Base-by-base conservation (phyloP, 495 filamentous ascomycete species). In the Penicillium psychrofluorescens region DNA sequence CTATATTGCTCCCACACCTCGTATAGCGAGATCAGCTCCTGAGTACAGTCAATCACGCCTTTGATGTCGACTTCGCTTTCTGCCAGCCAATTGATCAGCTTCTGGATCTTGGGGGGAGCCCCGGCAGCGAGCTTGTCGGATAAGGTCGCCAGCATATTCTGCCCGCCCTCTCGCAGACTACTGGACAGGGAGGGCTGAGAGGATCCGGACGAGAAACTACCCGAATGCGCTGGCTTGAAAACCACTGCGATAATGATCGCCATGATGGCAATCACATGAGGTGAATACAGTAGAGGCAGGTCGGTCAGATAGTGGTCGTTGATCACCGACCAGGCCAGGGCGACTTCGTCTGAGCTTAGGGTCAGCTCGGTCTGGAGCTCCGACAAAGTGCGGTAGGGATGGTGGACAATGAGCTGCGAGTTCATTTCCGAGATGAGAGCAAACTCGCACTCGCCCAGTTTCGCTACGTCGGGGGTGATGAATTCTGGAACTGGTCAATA, bases 271-370 rank as follows among this genome's bases (percentile, higher is more conserved):
- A 97, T 86, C 36, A 90, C 74, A 59, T 97, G 92, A 35, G 92
- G 92, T 13, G 92, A 77, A 59, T 90, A 84, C 8, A 95, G 69
- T 22, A 98, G 70, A 5, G 92, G 88, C 22, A 97, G 72, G 58
- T 97, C 94, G 6, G 92, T 97, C 62, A 95, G 79, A 62, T 92
- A 97, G 54, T 90, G 87, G 61, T 98, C 92, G 65, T 97, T 97
- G 68, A 98, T 87, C 48, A 96, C 80, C 5, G 80, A 86, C 78
- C 85, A 87, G 33, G 90, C 85, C 11, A 91, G 76, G 36, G 76
- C 74, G 35, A 75, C 69, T 58, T 98, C 94, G 44, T 97, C 94
- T 37, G 76, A 76, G 38, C 74, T 80, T 13, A 98, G 74, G 15
- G 66, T 64, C 44, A 97, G 79, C 16, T 81, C 76, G 39, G 66